Base-by-base conservation (phyloP, 768 basidiomycete genomes). In the Termitomyces sp. region DNA sequence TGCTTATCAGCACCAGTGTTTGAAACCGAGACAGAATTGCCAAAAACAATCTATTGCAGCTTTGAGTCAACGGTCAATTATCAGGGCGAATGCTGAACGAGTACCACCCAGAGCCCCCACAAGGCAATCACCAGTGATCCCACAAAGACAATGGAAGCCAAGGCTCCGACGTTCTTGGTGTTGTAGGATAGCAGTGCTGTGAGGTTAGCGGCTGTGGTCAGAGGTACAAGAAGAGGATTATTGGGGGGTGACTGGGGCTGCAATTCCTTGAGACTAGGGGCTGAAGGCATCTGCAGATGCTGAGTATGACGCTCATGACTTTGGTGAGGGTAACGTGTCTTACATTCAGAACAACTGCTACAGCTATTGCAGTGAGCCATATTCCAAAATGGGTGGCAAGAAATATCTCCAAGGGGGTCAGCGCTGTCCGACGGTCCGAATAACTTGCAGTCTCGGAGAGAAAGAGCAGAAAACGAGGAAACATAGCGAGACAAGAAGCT, bases 1-100 rank as follows among this genome's bases (percentile, higher is more conserved):
- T 81, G 82, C 64, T 91, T 91, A 70, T 91, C 88, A 19, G 88
- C 85, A 17, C 90, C 90, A 5, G 89, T 91, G 81, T 87, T 65
- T 79, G 88, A 90, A 45, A 80, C 67, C 38, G 71, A 65, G 24
- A 76, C 73, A 12, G 85, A 75, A 24, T 77, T 76, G 40, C 80
- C 77, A 63, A 91, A 89, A 48, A 83, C 63, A 45, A 85, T 75
- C 87, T 88, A 61, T 28, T 30, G 32, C 28, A 44, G 22, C 5
- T 19, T 28, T 35, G 17, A 32, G 34, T 56, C 15, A 55, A 46
- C 21, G n/a, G 45, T 35, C 40, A 8, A 28, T 49, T 21, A 42
- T 45, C 17, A 54, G 55, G 60, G 47, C 58, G 26, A 21, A 51
- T 10, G 24, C 30, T 34, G 50, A 43, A 15, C 42, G 77, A 83